phyloP scores from a whole-genome alignment of 345 rosid species.

The Euphorbia lathyris region DNA sequence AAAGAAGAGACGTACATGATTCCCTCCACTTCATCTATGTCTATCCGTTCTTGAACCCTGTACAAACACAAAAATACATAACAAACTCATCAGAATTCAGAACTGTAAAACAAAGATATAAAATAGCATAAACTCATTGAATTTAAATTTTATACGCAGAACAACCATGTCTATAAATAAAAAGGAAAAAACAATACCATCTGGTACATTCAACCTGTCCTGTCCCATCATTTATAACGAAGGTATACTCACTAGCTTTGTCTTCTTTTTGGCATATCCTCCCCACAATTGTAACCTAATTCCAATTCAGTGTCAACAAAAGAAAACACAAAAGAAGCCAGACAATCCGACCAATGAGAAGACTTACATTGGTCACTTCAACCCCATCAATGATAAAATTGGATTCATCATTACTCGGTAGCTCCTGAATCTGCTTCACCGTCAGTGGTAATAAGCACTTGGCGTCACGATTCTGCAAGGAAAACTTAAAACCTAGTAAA shows the following conservation, averaged over 20 bases:
- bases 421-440: conserved; percentile 30
- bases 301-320: neutral
- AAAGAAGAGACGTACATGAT: conserved; percentile 45
- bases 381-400: conserved; percentile 28
- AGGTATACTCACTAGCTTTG: conserved; percentile 62
- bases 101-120: neutral
- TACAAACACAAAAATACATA: conserved; percentile 20
- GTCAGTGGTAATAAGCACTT: conserved; percentile 29
- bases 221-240: conserved; percentile 78
- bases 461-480: conserved; percentile 29
- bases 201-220: conserved; percentile 76
- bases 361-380: conserved; percentile 27
- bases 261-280: conserved; percentile 66
- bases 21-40: conserved; percentile 68
- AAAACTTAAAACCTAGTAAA: neutral
- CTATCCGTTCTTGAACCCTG: conserved; percentile 82
- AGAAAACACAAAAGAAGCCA: neutral
- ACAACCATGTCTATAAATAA: neutral
- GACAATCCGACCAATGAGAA: neutral
- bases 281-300: conserved; percentile 48
- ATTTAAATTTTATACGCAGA: neutral
- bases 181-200: conserved; percentile 41
- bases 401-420: conserved; percentile 31
- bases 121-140: neutral
- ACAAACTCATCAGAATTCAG: conserved; percentile 7